Base-by-base conservation (phyloP, 2,329 filamentous ascomycete genomes). In the Colletotrichum siamense region DNA sequence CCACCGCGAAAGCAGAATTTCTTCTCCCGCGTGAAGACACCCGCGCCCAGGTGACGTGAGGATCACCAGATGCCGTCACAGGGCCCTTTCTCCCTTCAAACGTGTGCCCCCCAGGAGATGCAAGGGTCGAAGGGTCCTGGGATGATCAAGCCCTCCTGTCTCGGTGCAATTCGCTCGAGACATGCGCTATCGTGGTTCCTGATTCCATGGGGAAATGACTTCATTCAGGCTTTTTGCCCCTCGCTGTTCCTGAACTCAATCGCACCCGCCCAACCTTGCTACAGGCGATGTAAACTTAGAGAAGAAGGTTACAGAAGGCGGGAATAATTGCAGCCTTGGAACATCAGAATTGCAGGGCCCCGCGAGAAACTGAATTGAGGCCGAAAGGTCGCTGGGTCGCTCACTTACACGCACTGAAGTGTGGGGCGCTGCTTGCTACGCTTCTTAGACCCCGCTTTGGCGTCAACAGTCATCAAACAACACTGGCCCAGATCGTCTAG, bases 401-500 rank as follows among this genome's bases (percentile, higher is more conserved):
- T 52, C 44, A 52, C 44, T 52, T 13, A 52, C 6, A 30, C 28
- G 28, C 26, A n/a, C 57, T 0, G 3, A n/a, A 30, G 26, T 12
- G 18, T 15, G 57, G 26, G 26, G 26, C 26, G 5, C 12, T 15
- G 5, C 8, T 0, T 9, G 15, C 55, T 10, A 59, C 8, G 13
- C 24, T 26, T 5, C 3, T 18, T 26, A 28, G 13, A 10, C 5
- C 15, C 26, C 8, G 15, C 15, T 24, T 6, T 18, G 55, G 24
- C 4, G 0, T 1, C 0, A 3, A 3, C 2, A 3, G 3, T 5
- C 6, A 69, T 8, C 39, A 69, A 44, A 0, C 4, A 64, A 2
- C 28, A 28, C 52, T 69, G 36, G 75, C 75, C 72, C 71, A 69
- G 75, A 77, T 77, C 75, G 75, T 77, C 75, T 77, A 77, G 75